Conservation (phyloP, 2,329 filamentous ascomycete genomes). For the Trichoderma semiorbis region DNA sequence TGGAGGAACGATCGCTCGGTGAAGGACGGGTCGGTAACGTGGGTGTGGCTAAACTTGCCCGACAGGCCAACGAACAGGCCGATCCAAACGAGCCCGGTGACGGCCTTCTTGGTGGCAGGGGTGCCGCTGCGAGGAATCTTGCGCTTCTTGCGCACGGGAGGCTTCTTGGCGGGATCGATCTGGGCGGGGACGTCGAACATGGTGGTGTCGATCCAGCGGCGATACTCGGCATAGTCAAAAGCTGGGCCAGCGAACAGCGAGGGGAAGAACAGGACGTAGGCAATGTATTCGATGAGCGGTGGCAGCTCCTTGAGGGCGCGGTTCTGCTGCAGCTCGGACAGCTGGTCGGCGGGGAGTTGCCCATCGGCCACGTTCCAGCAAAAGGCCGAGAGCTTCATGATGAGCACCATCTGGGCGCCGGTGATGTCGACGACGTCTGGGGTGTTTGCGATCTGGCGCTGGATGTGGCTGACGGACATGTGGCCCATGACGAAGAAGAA, state of each 20-base stretch:
- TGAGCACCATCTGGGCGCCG: slow-evolving; percentile 93
- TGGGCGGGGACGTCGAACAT: slow-evolving; percentile 87
- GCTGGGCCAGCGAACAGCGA: slow-evolving; percentile 84
- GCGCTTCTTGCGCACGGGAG: slow-evolving; percentile 82
- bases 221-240: slow-evolving; percentile 93
- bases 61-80: slow-evolving; percentile 71
- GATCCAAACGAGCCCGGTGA: slow-evolving; percentile 74
- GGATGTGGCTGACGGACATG: slow-evolving; percentile 86
- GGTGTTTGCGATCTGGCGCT: slow-evolving; percentile 67
- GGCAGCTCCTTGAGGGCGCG: slow-evolving; percentile 75
- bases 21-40: slow-evolving; percentile 65
- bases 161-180: slow-evolving; percentile 79
- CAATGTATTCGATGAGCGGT: slow-evolving; percentile 72
- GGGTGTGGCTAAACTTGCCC: slow-evolving; percentile 59
- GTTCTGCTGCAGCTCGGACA: slow-evolving; percentile 85
- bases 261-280: slow-evolving; percentile 94
- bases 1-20: slow-evolving; percentile 64
- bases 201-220: slow-evolving; percentile 84
- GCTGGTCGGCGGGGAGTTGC: slow-evolving; percentile 68
- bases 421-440: slow-evolving; percentile 79
- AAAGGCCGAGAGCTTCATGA: slow-evolving; percentile 96
- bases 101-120: slow-evolving; percentile 75
- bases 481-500: slow-evolving; percentile 95
- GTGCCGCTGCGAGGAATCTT: slow-evolving; percentile 88
- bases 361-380: slow-evolving; percentile 98